Evolutionary conservation across 306 rosid species (phyloP).

Genomic region (Quercus variabilis): DNA sequence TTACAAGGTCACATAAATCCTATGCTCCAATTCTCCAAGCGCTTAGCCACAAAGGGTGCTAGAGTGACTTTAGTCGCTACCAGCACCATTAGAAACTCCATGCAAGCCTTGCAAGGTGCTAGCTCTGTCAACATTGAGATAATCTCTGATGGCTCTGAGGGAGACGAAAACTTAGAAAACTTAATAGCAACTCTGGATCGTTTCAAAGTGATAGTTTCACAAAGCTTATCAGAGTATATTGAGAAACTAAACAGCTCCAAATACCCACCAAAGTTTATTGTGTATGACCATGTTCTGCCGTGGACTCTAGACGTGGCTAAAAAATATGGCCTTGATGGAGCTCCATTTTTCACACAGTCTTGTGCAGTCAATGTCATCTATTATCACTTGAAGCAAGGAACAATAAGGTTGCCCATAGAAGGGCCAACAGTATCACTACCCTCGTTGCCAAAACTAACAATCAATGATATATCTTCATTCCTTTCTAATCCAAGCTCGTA

Average conservation of each 20-base stretch:
- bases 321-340: slow-evolving; percentile 17
- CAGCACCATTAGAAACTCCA: not conserved
- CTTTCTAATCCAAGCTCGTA: not conserved
- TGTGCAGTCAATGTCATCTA: slow-evolving; percentile 1
- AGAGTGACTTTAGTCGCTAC: slow-evolving; percentile 18
- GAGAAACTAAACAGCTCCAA: not conserved
- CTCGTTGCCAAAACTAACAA: slow-evolving; percentile 5
- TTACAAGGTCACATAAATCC: slow-evolving; percentile 33
- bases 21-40: slow-evolving; percentile 21
- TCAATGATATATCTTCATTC: slow-evolving; percentile 1
- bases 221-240: not conserved
- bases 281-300: slow-evolving; percentile 24
- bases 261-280: not conserved
- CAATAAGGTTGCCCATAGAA: slow-evolving; percentile 4
- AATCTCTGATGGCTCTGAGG: slow-evolving; percentile 21
- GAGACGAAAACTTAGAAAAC: not conserved
- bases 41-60: slow-evolving; percentile 13
- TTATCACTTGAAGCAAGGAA: slow-evolving; percentile 3
- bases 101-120: not conserved
- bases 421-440: not conserved
- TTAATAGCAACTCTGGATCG: not conserved
- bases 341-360: slow-evolving; percentile 24
- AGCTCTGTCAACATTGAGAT: not conserved
- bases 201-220: not conserved
- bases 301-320: slow-evolving; percentile 28